Percentiles rank a stretch among this genome's conserved stretches.
These are phyloP conservation scores for Berberis vulgaris DNA, from an alignment of 164 flowering plant genomes.

Conservation along the genomic window DNA sequence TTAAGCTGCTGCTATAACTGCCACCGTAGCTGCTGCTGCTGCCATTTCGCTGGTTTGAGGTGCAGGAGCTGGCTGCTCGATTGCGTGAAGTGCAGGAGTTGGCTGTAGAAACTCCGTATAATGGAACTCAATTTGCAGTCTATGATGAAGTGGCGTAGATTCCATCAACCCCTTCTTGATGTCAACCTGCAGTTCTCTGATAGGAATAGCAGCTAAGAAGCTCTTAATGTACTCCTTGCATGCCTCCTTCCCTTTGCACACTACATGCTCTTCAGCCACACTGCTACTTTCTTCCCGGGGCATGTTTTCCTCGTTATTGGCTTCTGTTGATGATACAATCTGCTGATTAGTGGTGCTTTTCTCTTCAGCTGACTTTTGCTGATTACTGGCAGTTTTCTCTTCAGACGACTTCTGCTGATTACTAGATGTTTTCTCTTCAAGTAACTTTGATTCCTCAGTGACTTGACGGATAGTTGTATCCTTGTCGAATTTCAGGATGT, in stretches of 20 bases:
- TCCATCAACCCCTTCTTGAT: slow-evolving; percentile 69
- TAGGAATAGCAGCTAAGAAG: slow-evolving; percentile 93
- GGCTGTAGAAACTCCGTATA: slow-evolving; percentile 43
- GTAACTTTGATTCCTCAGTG: slow-evolving; percentile 18
- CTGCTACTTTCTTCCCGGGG: slow-evolving; percentile 24
- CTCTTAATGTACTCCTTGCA: slow-evolving; percentile 93
- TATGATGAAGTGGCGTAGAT: slow-evolving; percentile 68
- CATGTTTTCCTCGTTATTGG: slow-evolving; percentile 15
- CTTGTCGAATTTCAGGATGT: slow-evolving; percentile 70
- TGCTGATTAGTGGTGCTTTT: slow-evolving; percentile 33
- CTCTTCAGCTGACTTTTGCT: slow-evolving; percentile 26
- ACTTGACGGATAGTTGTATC: slow-evolving; percentile 43
- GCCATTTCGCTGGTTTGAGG: neutral
- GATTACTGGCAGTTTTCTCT: slow-evolving; percentile 33
- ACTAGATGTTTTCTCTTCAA: slow-evolving; percentile 34
- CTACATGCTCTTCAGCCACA: slow-evolving; percentile 37
- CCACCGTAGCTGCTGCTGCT: neutral
- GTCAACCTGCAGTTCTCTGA: slow-evolving; percentile 83
- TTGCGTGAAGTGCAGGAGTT: slow-evolving; percentile 10
- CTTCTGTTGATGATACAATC: slow-evolving; percentile 16
- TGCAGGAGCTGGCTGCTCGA: slow-evolving; percentile 9
- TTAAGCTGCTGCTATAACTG: neutral
- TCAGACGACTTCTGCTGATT: slow-evolving; percentile 28
- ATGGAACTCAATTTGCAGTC: slow-evolving; percentile 89
- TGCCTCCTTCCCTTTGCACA: slow-evolving; percentile 77